phyloP scores from a whole-genome alignment of 1,139 yeast genomes.

The Debaryomyces robertsiae region DNA sequence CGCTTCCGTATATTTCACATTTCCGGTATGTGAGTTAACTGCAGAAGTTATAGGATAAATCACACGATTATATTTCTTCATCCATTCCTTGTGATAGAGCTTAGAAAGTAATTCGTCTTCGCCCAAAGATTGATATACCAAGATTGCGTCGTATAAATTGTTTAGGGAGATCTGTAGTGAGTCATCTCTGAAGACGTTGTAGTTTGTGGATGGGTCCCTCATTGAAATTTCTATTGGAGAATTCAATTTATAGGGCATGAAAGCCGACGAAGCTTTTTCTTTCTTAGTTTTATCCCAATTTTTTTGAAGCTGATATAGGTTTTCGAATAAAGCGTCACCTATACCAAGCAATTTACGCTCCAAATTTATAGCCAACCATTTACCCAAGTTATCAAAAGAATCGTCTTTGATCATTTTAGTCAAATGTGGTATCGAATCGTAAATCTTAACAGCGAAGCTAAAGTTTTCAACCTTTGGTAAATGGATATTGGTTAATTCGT shows the following conservation, averaged over 20 bases:
- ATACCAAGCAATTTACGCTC: slow-evolving; percentile 64
- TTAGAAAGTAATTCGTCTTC: slow-evolving; percentile 60
- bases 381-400: slow-evolving; percentile 70
- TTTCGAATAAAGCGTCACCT: slow-evolving; percentile 60
- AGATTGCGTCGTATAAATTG: slow-evolving; percentile 77
- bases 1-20: slow-evolving; percentile 2
- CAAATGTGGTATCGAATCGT: slow-evolving; percentile 76
- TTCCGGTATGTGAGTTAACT: slow-evolving; percentile 22
- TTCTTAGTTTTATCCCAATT: slow-evolving; percentile 54
- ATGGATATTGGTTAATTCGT: slow-evolving; percentile 68
- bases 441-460: slow-evolving; percentile 72
- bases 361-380: slow-evolving; percentile 65
- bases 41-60: slow-evolving; percentile 61
- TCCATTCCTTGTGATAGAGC: slow-evolving; percentile 72
- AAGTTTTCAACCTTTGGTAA: slow-evolving; percentile 71
- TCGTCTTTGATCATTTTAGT: slow-evolving; percentile 77
- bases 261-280: slow-evolving; percentile 31
- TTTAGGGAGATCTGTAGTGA: slow-evolving; percentile 57
- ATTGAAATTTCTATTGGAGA: slow-evolving; percentile 82
- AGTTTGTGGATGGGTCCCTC: slow-evolving; percentile 54
- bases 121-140: slow-evolving; percentile 77
- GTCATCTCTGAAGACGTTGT: slow-evolving; percentile 50
- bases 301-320: slow-evolving; percentile 55
- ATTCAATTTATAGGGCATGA: slow-evolving; percentile 69
- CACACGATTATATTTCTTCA: slow-evolving; percentile 70